Base-by-base conservation (phyloP, 2,329 filamentous ascomycete genomes). In the Pseudogymnoascus sp. region DNA sequence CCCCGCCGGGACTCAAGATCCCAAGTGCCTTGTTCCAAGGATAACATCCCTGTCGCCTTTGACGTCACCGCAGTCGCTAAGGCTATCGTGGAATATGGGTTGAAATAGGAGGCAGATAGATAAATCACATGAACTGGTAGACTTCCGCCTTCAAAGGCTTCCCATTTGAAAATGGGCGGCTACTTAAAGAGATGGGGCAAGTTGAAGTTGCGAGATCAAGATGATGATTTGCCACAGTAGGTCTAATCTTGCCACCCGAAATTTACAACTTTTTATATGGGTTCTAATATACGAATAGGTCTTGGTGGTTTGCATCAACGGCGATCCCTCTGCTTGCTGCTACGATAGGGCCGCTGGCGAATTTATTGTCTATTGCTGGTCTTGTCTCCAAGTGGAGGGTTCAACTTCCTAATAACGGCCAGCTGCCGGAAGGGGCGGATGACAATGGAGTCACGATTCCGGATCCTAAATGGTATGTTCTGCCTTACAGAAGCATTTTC, bases 301-400 rank as follows among this genome's bases (percentile, higher is more conserved):
- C 70, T 46, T 77, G 75, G 76, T 77, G 74, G 75, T 73, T 77
- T 62, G 76, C 75, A 37, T 75, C 73, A 1, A 77, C 74, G 3
- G 75, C 74, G 3, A 75, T 85, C 49, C 84, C 84, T 3, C 78
- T 90, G 2, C 75, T 89, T 3, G 86, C 87, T 2, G 88, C 88
- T 12, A 85, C 87, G 1, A 80, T 87, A n/a, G 87, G 85, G 0
- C 88, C 88, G 1, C 75, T 89, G n/a, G 87, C 88, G 3, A 90
- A 89, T 69, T 81, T 90, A 21, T 78, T 88, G 65, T 87, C 84
- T 1, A 86, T 90, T 62, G 85, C 85, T 25, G 87, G 87, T 0
- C 75, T 90, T 53, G 86, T 89, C 1, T 84, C 82, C 16, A 80
- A 80, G 9, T 90, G 87, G 87, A 79, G 84, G 65, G 77, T 79